Conservation (phyloP, 345 rosid species). For the Mallotus nudiflorus region DNA sequence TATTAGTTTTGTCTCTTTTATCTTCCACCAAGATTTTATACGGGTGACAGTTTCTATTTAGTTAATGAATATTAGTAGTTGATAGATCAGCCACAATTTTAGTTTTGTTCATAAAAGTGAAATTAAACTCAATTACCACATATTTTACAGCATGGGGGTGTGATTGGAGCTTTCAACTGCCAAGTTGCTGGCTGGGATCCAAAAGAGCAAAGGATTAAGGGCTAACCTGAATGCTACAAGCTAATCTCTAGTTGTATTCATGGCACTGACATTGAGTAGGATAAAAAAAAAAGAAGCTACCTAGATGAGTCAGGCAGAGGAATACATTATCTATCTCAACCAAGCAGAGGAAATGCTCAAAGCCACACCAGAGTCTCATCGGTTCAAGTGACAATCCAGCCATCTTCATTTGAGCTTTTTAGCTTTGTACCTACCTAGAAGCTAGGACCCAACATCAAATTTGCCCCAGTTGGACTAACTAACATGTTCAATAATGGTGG, state of each 20-base stretch:
- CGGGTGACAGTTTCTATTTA: too few species aligned
- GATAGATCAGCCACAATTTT: too few species aligned
- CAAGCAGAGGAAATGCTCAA: conserved; percentile 48
- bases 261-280: conserved; percentile 76
- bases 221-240: conserved; percentile 66
- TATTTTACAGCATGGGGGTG: conserved; percentile 67
- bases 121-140: not conserved
- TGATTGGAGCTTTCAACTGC: conserved; percentile 88
- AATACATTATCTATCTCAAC: conserved; percentile 50
- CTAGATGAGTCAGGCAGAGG: conserved; percentile 43
- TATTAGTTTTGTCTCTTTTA: too few species aligned
- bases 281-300: conserved; percentile 45
- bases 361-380: conserved; percentile 38
- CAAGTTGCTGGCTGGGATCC: conserved; percentile 94
- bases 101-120: too few species aligned
- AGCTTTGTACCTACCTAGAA: conserved; percentile 65
- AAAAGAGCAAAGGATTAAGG: conserved; percentile 51
- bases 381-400: conserved; percentile 47
- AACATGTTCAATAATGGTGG: conserved; percentile 83
- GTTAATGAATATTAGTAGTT: too few species aligned
- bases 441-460: conserved; percentile 36
- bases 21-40: too few species aligned
- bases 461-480: conserved; percentile 67
- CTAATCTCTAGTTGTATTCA: conserved; percentile 52
- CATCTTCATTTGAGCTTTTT: conserved; percentile 73